phyloP scores from a whole-genome alignment of 441 rosid species.

The Isatis lusitanica region DNA sequence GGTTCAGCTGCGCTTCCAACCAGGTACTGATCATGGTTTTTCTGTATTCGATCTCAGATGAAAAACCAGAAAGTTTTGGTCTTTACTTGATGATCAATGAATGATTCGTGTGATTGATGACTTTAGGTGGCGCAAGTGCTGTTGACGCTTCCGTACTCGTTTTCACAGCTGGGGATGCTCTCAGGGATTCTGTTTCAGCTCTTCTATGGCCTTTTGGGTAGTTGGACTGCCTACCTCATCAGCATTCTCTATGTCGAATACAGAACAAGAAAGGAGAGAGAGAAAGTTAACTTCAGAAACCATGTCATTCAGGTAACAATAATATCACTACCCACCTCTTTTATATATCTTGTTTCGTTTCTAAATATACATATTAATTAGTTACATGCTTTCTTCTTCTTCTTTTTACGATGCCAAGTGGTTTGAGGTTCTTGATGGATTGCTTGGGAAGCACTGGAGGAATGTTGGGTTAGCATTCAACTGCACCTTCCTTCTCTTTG shows the following conservation, averaged over 20 bases:
- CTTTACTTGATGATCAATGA: neutral
- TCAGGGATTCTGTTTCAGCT: constrained; percentile 76
- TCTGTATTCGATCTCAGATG: neutral
- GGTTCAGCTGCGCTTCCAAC: constrained; percentile 83
- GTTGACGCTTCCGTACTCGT: constrained; percentile 74
- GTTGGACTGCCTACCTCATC: constrained; percentile 81
- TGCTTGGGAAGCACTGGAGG: constrained; percentile 80
- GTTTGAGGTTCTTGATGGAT: constrained; percentile 84
- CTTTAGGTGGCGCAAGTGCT: constrained; percentile 70
- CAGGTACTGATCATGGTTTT: constrained; percentile 42
- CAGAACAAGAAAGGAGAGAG: constrained; percentile 73
- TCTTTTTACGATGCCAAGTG: constrained; percentile 43
- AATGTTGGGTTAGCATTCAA: constrained; percentile 80
- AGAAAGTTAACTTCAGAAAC: constrained; percentile 78
- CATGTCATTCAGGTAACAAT: constrained; percentile 65
- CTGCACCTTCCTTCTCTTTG: constrained; percentile 78
- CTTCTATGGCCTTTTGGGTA: constrained; percentile 67
- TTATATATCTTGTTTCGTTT: neutral
- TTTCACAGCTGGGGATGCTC: constrained; percentile 75
- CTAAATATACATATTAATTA: neutral
- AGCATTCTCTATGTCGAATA: constrained; percentile 75
- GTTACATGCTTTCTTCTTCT: neutral
- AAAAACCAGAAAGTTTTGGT: neutral
- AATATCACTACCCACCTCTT: neutral
- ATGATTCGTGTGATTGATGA: neutral